Evolutionary conservation across 768 basidiomycete species (phyloP).

Genomic region (Russula sp.): DNA sequence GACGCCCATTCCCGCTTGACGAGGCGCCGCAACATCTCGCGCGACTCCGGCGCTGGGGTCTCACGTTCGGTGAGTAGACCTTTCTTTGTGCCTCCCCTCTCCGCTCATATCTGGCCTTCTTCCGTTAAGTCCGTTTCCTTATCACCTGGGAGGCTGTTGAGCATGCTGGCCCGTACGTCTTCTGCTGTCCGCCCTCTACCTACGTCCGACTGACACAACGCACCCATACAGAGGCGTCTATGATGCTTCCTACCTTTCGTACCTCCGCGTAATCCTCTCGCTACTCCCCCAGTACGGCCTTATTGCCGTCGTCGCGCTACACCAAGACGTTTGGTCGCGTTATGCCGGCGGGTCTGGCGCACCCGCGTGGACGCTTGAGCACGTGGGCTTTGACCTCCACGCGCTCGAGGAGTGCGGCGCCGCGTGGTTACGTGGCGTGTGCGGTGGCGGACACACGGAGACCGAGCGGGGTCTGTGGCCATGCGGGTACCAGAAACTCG

Average conservation of each 20-base stretch:
- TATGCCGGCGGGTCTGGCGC: constrained; percentile 94
- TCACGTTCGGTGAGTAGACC: constrained; percentile 67
- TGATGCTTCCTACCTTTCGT: constrained; percentile 76
- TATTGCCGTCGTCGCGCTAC: constrained; percentile 69
- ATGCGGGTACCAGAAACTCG: constrained; percentile 88
- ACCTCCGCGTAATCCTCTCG: constrained; percentile 63
- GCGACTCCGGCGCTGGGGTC: constrained; percentile 77
- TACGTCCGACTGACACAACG: neutral
- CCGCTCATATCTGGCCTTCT: neutral
- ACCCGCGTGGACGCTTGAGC: constrained; percentile 90
- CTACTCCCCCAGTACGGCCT: constrained; percentile 69
- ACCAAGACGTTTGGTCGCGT: constrained; percentile 96
- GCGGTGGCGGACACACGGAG: constrained; percentile 67
- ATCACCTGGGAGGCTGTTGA: constrained; percentile 98
- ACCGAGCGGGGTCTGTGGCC: constrained; percentile 87
- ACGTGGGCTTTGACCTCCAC: constrained; percentile 78
- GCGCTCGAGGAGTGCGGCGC: constrained; percentile 77
- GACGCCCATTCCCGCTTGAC: constrained; percentile 83
- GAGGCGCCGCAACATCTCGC: constrained; percentile 84
- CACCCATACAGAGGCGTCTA: constrained; percentile 59
- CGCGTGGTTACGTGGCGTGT: constrained; percentile 81
- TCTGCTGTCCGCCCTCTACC: neutral
- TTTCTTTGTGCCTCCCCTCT: neutral
- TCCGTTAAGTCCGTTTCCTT: constrained; percentile 69
- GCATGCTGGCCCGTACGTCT: constrained; percentile 82